Evolutionary conservation across 2,329 filamentous ascomycete genomes (phyloP), one percentile per base, ranked within the genome.

Genomic region (Sporothrix inflata): DNA sequence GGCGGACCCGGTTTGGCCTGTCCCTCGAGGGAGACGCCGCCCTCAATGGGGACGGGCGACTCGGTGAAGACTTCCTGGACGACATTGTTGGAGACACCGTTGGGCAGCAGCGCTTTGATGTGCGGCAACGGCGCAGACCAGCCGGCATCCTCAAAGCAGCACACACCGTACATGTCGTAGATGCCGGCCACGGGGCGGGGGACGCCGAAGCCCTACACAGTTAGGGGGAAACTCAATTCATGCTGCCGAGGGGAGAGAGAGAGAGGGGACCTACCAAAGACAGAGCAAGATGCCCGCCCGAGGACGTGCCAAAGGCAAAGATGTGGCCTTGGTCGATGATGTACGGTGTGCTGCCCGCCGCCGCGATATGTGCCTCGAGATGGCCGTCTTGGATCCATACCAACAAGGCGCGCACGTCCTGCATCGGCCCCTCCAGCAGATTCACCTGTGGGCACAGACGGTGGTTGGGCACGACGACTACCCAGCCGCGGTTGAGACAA

Each of bases 221-320:
- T 51, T 21, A 51, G 45, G 19, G 49, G 40, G 3, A 11, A 14
- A 7, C 9, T 42, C 30, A 34, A 34, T 34, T 34, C 6, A 34
- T 6, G 30, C 30, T 34, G 30, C 6, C 30, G 30, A 34, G 30
- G 6, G 3, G 30, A 34, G 30, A 34, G 30, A 34, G 30, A 34
- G 30, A 34, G 30, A 34, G 30, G 40, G 9, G 40, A 55, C 53
- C 7, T n/a, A 57, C 55, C 19, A 60, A 34, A 38, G 27, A 14
- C 55, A 60, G 14, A 9, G 55, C 55, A 2, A 60, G 55, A 60
- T 60, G 55, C 2, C 55, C 55, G 16, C 55, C 55, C 16, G 55
- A 60, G 6, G 55, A 60, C 7, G 55, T 60, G 24, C 55, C 55
- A 38, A 60, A 60, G 27, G 55, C 55, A 60, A 60, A 60, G 27